A percentile compares a stretch with the other conserved stretches of the same genome.
Evolutionary conservation across 1,284 basidiomycete species (phyloP).

Genomic region (Sparassis latifolia): DNA sequence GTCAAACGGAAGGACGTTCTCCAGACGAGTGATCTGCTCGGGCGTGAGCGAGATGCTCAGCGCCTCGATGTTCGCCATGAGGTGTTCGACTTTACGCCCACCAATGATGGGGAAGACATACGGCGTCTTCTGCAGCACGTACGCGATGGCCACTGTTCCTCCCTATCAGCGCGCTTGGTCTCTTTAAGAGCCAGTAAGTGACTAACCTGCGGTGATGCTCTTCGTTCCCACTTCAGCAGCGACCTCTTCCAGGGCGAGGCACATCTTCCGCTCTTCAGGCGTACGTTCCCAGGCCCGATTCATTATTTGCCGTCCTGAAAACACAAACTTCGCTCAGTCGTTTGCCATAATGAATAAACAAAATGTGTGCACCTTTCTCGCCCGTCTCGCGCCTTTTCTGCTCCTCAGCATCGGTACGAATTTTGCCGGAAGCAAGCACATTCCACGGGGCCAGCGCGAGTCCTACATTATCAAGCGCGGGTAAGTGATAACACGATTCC

Average conservation of each 20-base stretch:
- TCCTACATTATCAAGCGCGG: slow-evolving; percentile 21
- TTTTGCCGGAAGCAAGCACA: slow-evolving; percentile 38
- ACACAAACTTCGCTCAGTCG: background rate
- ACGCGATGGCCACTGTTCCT: slow-evolving; percentile 37
- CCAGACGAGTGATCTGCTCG: slow-evolving; percentile 36
- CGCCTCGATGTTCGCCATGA: slow-evolving; percentile 38
- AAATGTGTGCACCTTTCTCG: slow-evolving; percentile 26
- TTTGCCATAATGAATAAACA: background rate
- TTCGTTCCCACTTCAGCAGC: slow-evolving; percentile 34
- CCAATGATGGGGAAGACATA: slow-evolving; percentile 39
- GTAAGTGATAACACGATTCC: background rate
- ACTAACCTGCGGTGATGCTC: slow-evolving; percentile 30
- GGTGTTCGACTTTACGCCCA: slow-evolving; percentile 41
- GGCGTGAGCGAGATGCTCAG: slow-evolving; percentile 34
- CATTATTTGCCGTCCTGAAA: slow-evolving; percentile 18
- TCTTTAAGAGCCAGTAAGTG: background rate
- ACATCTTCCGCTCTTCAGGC: slow-evolving; percentile 31
- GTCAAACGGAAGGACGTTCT: slow-evolving; percentile 33
- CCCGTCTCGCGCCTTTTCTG: slow-evolving; percentile 31
- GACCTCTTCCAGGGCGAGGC: slow-evolving; percentile 36
- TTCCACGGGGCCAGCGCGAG: slow-evolving; percentile 44
- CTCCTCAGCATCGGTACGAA: slow-evolving; percentile 42
- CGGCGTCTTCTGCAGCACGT: slow-evolving; percentile 38
- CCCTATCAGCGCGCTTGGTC: background rate
- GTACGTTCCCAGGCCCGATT: slow-evolving; percentile 32